Evolutionary conservation across 495 filamentous ascomycete genomes (phyloP).

Genomic region (Annulohypoxylon moriforme): DNA sequence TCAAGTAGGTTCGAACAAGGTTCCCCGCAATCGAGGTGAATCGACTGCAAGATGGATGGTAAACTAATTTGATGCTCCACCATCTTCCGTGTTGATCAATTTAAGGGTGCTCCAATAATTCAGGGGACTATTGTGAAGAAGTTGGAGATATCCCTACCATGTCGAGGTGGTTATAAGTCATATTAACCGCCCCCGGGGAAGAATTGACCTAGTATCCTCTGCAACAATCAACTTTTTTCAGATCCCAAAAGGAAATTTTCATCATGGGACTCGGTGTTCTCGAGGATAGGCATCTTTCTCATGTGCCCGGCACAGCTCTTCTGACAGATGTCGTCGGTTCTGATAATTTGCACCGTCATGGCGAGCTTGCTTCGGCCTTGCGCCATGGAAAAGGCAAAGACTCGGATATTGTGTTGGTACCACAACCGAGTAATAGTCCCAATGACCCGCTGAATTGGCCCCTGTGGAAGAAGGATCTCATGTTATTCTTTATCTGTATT

Average conservation of each 20-base stretch:
- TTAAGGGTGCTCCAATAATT: conserved; percentile 15
- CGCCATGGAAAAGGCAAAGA: conserved; percentile 56
- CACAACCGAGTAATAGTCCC: conserved; percentile 58
- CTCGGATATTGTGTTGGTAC: conserved; percentile 54
- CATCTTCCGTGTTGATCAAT: conserved; percentile 1
- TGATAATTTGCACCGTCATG: conserved; percentile 30
- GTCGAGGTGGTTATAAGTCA: conserved; percentile 28
- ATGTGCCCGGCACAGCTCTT: conserved; percentile 44
- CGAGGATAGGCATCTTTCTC: conserved; percentile 40
- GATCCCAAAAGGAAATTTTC: not conserved
- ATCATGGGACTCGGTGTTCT: conserved; percentile 46
- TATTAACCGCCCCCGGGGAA: not conserved
- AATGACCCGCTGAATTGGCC: conserved; percentile 60
- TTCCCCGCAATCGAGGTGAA: conserved; percentile 38
- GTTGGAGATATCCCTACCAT: conserved; percentile 15
- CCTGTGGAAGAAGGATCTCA: conserved; percentile 56
- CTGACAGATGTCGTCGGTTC: conserved; percentile 37
- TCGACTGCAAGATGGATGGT: conserved; percentile 14
- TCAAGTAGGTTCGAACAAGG: conserved; percentile 38
- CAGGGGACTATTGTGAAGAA: conserved; percentile 1
- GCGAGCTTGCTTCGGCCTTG: conserved; percentile 40
- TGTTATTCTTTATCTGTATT: conserved; percentile 51
- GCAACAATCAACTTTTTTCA: not conserved
- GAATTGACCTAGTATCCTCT: not conserved
- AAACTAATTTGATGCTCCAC: conserved; percentile 12